Evolutionary conservation across 2,329 filamentous ascomycete species (phyloP).

Genomic region (Cercospora sesami): DNA sequence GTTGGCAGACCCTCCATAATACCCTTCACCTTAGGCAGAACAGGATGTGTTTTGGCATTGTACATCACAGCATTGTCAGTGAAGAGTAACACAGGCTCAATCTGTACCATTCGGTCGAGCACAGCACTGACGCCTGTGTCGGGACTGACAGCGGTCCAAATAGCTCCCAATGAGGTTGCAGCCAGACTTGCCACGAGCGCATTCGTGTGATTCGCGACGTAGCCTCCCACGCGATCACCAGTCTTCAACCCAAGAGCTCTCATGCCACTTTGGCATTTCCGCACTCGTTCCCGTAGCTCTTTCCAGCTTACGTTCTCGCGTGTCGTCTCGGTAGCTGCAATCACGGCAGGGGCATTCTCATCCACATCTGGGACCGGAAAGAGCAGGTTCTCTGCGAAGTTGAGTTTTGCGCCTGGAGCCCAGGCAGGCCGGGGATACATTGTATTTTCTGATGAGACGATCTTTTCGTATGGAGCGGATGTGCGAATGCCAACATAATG

Average conservation of each 20-base stretch:
- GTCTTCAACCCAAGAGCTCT: slow-evolving; percentile 62
- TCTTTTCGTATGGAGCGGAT: slow-evolving; percentile 63
- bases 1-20: slow-evolving; percentile 68
- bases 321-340: slow-evolving; percentile 75
- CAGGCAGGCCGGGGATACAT: slow-evolving; percentile 89
- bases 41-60: slow-evolving; percentile 86
- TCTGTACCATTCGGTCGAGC: slow-evolving; percentile 81
- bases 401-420: slow-evolving; percentile 75
- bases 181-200: slow-evolving; percentile 86
- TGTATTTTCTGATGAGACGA: slow-evolving; percentile 63
- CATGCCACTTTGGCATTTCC: slow-evolving; percentile 69
- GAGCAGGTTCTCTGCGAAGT: slow-evolving; percentile 93
- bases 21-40: slow-evolving; percentile 73
- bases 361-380: slow-evolving; percentile 66
- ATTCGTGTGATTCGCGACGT: slow-evolving; percentile 86
- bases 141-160: slow-evolving; percentile 92
- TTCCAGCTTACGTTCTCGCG: slow-evolving; percentile 72
- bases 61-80: slow-evolving; percentile 86
- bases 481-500: slow-evolving; percentile 74
- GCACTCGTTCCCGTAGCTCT: slow-evolving; percentile 74
- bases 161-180: slow-evolving; percentile 75
- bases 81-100: slow-evolving; percentile 78
- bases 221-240: slow-evolving; percentile 66
- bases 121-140: slow-evolving; percentile 92
- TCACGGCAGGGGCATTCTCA: slow-evolving; percentile 66